Evolutionary conservation across 805 yeast genomes (phyloP).

Genomic region (Candida golubevii): DNA sequence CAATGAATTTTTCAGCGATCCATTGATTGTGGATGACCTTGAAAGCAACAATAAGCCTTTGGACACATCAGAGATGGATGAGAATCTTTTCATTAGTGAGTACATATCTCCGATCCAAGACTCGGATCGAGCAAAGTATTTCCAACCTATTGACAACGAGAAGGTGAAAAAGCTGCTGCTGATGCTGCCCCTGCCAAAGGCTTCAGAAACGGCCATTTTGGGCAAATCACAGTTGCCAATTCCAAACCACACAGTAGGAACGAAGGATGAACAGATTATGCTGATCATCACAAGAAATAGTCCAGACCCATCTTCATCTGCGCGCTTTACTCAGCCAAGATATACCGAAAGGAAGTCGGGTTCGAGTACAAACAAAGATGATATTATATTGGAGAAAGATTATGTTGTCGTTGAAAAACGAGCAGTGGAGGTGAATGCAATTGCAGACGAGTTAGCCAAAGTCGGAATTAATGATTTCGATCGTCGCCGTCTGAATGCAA

Average conservation of each 20-base stretch:
- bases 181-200: not conserved
- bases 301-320: slow-evolving; percentile 37
- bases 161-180: slow-evolving; percentile 1
- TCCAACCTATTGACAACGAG: slow-evolving; percentile 14
- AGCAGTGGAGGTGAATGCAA: slow-evolving; percentile 90
- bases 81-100: slow-evolving; percentile 80
- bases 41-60: slow-evolving; percentile 53
- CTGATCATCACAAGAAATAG: slow-evolving; percentile 39
- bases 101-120: slow-evolving; percentile 49
- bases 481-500: slow-evolving; percentile 29
- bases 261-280: slow-evolving; percentile 44
- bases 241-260: slow-evolving; percentile 1
- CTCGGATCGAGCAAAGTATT: slow-evolving; percentile 19
- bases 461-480: slow-evolving; percentile 53
- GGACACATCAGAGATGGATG: slow-evolving; percentile 66
- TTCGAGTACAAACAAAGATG: slow-evolving; percentile 29
- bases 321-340: slow-evolving; percentile 22
- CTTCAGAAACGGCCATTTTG: not conserved
- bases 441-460: slow-evolving; percentile 85
- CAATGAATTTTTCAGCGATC: slow-evolving; percentile 78
- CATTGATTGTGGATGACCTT: slow-evolving; percentile 55
- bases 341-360: slow-evolving; percentile 8
- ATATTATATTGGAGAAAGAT: slow-evolving; percentile 65
- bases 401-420: slow-evolving; percentile 94
- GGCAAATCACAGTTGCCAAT: slow-evolving; percentile 1